phyloP scores from a whole-genome alignment of 192 early-diverging fungal species.

The Mortierella alpina region DNA sequence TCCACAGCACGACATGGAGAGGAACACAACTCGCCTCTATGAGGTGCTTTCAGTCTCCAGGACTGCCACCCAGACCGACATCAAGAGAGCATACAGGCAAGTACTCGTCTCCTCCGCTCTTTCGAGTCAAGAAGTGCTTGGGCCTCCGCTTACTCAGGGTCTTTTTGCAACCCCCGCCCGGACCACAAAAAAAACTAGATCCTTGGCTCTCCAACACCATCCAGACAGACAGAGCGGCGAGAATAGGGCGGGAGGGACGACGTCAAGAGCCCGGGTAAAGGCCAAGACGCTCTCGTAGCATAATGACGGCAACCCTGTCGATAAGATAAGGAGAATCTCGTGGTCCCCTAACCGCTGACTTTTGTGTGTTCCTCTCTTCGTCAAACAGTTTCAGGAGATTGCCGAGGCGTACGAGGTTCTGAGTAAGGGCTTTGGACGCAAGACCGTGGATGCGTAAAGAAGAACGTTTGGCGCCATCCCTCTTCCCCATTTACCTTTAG shows the following conservation, averaged over 20 bases:
- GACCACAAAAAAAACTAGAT: conserved; percentile 2
- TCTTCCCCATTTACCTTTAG: not conserved
- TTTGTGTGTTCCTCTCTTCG: not conserved
- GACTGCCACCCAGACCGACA: conserved; percentile 58
- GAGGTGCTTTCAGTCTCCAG: conserved; percentile 56
- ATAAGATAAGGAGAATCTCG: not conserved
- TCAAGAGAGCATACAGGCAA: conserved; percentile 57
- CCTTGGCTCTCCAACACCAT: conserved; percentile 13
- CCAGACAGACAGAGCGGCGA: conserved; percentile 20
- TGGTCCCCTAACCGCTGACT: not conserved
- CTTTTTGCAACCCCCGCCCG: no score
- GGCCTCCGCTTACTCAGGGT: no score
- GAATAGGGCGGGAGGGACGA: not conserved
- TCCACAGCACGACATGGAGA: conserved; percentile 46
- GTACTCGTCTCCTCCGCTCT: not conserved
- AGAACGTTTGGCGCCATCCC: not conserved
- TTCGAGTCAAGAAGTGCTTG: no score
- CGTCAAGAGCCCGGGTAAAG: not conserved
- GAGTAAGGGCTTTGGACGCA: not conserved
- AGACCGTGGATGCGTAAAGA: no score
- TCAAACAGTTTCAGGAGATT: conserved; percentile 25
- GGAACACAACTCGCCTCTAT: conserved; percentile 59
- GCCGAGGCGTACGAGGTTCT: conserved; percentile 22
- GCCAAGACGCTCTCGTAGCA: not conserved
- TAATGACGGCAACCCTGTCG: not conserved